Base-by-base conservation (phyloP, 2,329 filamentous ascomycete genomes). In the Venturia aucupariae region DNA sequence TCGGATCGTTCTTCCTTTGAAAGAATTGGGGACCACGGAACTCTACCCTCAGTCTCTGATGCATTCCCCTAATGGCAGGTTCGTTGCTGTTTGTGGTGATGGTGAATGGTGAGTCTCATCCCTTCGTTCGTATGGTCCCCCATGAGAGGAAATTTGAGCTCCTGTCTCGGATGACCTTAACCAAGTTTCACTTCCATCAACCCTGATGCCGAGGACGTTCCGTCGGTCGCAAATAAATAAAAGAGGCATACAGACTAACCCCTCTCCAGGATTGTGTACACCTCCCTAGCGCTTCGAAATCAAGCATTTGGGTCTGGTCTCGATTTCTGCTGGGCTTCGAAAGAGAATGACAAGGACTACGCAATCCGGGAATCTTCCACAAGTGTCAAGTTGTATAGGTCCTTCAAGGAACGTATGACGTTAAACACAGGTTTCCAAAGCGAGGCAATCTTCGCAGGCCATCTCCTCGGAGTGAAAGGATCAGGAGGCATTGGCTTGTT, bases 321-420 rank as follows among this genome's bases (percentile, higher is more conserved):
- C 62, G 94, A 99, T 77, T 99, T 99, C 75, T 92, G 90, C 13
- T 99, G 94, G 94, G 93, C 89, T 0, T 90, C 90, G 55, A 97
- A 96, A 77, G 93, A 97, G 65, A 96, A 97, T 78, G 96, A 91
- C 79, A 97, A 97, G 75, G 94, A 99, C 75, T 97, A 96, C 73
- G 94, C 94, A 46, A 97, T 99, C 70, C 88, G 94, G 42, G 94
- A 99, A 77, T 97, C 92, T 4, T 79, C 89, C 35, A 96, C 93
- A 60, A 96, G 90, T 71, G 92, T 99, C 71, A 97, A 97, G 81
- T 86, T 97, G 42, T 97, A 94, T 83, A 93, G 94, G 78, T 97
- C 97, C 78, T 97, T 99, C 79, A 88, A 92, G 69, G 94, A 97
- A 76, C 93, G 95, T 78, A 90, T 90, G 65, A 72, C 73, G 11